Percentiles rank a stretch among this genome's conserved stretches.
phyloP scores from a whole-genome alignment of 306 rosid species.

The Amphicarpaea edgeworthii region DNA sequence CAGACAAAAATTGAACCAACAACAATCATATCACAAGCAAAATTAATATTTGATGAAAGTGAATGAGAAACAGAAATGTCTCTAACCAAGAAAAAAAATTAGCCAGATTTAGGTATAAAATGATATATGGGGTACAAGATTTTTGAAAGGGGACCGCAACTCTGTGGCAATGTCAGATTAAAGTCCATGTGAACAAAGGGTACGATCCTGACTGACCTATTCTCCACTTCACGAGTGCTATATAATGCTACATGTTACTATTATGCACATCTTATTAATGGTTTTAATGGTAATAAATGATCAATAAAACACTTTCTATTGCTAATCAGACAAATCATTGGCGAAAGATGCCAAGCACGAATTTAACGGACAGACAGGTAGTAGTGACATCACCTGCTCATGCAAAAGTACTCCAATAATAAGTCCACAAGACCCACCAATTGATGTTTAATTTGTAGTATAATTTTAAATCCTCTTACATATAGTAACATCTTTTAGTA shows the following conservation, averaged over 20 bases:
- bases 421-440: background rate
- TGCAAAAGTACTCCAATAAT: background rate
- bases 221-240: constrained; percentile 31
- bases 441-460: no score
- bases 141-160: constrained; percentile 50
- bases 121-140: constrained; percentile 36
- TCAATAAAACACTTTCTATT: constrained; percentile 2
- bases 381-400: background rate
- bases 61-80: no score
- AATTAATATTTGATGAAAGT: no score
- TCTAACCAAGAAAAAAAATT: no score
- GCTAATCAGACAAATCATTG: constrained; percentile 31
- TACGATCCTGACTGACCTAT: constrained; percentile 37
- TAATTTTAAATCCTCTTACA: background rate
- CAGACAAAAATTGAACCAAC: no score
- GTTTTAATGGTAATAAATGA: constrained; percentile 16
- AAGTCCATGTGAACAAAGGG: constrained; percentile 40
- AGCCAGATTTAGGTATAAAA: background rate
- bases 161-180: constrained; percentile 23
- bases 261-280: constrained; percentile 12
- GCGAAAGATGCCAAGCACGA: background rate
- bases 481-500: no score
- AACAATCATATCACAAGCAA: no score
- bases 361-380: background rate
- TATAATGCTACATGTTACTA: background rate